Percentiles rank a stretch among this genome's conserved stretches.
Conservation (phyloP, 106 monocot species). For the Cymbidium sinense region DNA sequence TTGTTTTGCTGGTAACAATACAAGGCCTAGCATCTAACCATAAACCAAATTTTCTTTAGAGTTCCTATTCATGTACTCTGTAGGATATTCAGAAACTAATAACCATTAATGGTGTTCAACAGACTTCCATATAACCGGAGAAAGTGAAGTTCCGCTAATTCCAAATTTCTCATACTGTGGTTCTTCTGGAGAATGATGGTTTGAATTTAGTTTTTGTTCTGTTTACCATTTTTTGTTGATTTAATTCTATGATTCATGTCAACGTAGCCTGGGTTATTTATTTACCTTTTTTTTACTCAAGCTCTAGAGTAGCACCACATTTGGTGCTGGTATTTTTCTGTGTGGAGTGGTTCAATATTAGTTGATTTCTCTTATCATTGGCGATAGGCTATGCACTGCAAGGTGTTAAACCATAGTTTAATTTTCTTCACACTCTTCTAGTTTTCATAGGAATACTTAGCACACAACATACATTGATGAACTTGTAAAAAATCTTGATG, state of each 20-base stretch:
- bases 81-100: slow-evolving; percentile 11
- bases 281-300: background rate
- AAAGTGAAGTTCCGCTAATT: slow-evolving; percentile 10
- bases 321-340: background rate
- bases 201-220: slow-evolving; percentile 4
- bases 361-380: background rate
- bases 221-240: background rate
- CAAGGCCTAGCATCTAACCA: background rate
- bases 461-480: background rate
- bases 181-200: slow-evolving; percentile 13
- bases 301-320: background rate
- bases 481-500: background rate
- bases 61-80: background rate
- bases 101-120: slow-evolving; percentile 9
- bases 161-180: slow-evolving; percentile 11
- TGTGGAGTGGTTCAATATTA: background rate
- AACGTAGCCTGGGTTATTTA: background rate
- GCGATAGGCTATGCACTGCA: background rate
- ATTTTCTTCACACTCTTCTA: background rate
- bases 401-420: background rate
- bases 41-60: slow-evolving; percentile 3
- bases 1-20: background rate
- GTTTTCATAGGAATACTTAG: background rate
- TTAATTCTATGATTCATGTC: background rate
- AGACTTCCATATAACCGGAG: slow-evolving; percentile 12